phyloP scores from a whole-genome alignment of 129 eudicot species.

The Logfia minima region DNA sequence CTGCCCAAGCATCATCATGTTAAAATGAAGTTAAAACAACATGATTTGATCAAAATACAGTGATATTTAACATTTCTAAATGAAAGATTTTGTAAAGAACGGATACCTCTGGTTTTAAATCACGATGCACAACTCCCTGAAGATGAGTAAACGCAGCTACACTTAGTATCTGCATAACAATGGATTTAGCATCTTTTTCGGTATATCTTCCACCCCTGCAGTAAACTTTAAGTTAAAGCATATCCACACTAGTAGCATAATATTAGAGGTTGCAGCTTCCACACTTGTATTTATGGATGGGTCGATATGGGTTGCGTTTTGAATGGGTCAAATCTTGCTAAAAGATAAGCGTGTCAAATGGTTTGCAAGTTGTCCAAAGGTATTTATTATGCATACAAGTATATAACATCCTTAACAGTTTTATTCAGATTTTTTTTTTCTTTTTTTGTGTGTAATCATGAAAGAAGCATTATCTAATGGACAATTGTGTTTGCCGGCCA shows the following conservation, averaged over 20 bases:
- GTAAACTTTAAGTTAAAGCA: background rate
- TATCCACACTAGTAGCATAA: background rate
- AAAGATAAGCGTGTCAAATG: background rate
- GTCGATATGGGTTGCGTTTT: background rate
- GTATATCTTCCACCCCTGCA: conserved; percentile 91
- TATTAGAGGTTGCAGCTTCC: background rate
- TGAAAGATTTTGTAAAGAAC: conserved; percentile 2
- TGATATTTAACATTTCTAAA: background rate
- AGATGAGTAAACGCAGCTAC: conserved; percentile 88
- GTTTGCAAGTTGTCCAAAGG: background rate
- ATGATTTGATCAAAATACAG: background rate
- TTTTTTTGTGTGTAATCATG: background rate
- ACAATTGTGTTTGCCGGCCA: background rate
- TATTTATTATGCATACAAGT: background rate
- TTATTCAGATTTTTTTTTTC: no score
- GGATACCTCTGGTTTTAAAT: conserved; percentile 91
- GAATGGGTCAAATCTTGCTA: background rate
- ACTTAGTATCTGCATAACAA: conserved; percentile 65
- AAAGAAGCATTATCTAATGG: background rate
- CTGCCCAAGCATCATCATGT: conserved; percentile 38
- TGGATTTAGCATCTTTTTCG: conserved; percentile 84
- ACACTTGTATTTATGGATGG: background rate
- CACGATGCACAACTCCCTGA: conserved; percentile 99
- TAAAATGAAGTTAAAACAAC: background rate
- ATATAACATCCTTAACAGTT: background rate